phyloP scores from a whole-genome alignment of 179 eudicot genomes.

The Pouteria campechiana region DNA sequence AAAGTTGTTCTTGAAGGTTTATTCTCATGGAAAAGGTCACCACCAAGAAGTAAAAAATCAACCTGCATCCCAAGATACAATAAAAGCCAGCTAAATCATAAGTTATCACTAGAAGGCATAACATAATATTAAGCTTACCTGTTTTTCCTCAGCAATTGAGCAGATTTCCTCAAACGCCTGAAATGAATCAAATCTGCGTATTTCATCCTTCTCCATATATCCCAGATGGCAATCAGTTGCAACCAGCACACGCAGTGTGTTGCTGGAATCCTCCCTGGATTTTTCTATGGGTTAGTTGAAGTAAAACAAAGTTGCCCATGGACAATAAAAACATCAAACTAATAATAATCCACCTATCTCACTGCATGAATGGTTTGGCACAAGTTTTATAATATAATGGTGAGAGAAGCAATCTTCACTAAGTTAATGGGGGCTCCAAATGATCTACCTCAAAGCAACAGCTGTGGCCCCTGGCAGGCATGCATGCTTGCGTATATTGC shows the following conservation, averaged over 20 bases:
- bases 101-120: no score
- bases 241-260: conserved; percentile 69
- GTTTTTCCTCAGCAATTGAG: conserved; percentile 83
- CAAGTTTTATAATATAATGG: no score
- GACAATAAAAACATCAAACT: background rate
- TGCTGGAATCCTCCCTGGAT: conserved; percentile 52
- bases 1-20: conserved; percentile 92
- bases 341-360: no score
- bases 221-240: conserved; percentile 99
- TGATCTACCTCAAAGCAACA: no score
- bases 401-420: no score
- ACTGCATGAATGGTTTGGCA: no score
- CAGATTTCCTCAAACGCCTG: conserved; percentile 94
- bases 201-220: conserved; percentile 96
- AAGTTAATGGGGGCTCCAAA: no score
- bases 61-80: conserved; percentile 33
- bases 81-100: background rate
- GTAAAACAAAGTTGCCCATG: background rate
- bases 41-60: conserved; percentile 95
- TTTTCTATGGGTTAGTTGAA: background rate
- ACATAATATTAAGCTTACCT: no score
- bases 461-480: no score
- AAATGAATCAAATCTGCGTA: conserved; percentile 92
- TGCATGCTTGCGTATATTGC: no score
- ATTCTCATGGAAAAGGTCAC: conserved; percentile 98